Evolutionary conservation across 176 grass and related monocot species (phyloP), one percentile per base, ranked within the genome.

Genomic region (Puccinellia tenuiflora): DNA sequence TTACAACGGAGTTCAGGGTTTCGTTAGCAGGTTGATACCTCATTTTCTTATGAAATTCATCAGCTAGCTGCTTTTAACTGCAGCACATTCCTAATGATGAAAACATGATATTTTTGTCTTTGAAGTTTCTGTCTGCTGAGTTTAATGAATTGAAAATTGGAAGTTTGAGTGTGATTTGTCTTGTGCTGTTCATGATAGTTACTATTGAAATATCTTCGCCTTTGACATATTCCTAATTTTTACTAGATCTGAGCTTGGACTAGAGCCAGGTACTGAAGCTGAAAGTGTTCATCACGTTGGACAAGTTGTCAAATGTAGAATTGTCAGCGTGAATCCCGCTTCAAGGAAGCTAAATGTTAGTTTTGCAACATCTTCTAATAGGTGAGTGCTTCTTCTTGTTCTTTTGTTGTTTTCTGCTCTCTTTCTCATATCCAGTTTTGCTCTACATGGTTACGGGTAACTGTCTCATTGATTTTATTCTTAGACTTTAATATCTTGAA

Each of bases 251-350:
- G 92, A 98, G 78, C 91, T 98, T 90, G 96, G 90, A 77, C 91
- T 98, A 75, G 92, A 93, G 38, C 79, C 85, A 62, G 89, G 96
- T 64, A 70, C 22, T 92, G 91, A 93, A 88, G 90, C 88, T 75
- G 92, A 90, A 74, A 93, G 66, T 91, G 88, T 90, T 57, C 93
- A 91, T 83, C 90, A 98, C 77, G 77, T 95, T 86, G 96, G 96
- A 33, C 96, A 98, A 88, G 96, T 93, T 59, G 85, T 98, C 39
- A 98, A 95, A 90, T 98, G 96, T 86, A 95, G 96, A 91, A 90
- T 95, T 93, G 76, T 86, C 42, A 88, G 80, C 85, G 79, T 86
- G 79, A 76, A 75, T 57, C 66, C 90, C 72, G 21, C 92, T 89
- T 90, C 90, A 70, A 92, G 89, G 82, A 98, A 84, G 91, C 88